Evolutionary conservation across 176 grass and related monocot species (phyloP), one percentile per base, ranked within the genome.

Genomic region (Phoenix roebelenii): DNA sequence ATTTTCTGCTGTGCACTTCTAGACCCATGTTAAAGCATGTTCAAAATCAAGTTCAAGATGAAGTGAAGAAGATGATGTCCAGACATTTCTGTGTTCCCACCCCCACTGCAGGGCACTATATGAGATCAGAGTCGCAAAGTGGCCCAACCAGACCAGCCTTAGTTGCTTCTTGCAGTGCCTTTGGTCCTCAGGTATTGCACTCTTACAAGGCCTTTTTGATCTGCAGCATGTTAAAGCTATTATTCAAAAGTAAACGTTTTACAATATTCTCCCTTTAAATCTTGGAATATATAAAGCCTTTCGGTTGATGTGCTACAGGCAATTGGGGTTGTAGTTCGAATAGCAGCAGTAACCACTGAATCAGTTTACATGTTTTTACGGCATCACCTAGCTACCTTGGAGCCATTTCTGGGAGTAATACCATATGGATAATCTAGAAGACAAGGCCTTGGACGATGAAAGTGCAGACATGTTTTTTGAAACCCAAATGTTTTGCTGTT

Each of bases 21-120:
- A 97, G 93, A 25, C 81, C 93, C 78, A 92, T 85, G 82, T 25
- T 98, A 60, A 92, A 91, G 75, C 62, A 76, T 55, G 58, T 83
- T 55, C 84, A 81, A 67, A 70, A 77, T 32, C 66, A 85, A 64
- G 76, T 92, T 74, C 80, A 87, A 70, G 87, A 85, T 12, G 93
- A 88, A 71, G 84, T 88, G 17, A 80, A 80, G 71, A 84, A 88
- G 59, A 61, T 83, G 63, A 88, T 92, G 84, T 88, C 87, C 15
- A 60, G 32, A 49, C 78, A 85, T 23, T 53, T 91, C n/a, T 75
- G 63, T 16, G 64, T 75, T 15, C 79, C 87, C 29, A 62, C 73
- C 12, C 64, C 65, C 4, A 61, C 52, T 5, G 49, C 72, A 51
- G 79, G 64, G 52, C 78, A 51, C 10, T 73, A 80, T 19, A 1